phyloP scores from a whole-genome alignment of 176 grass and related monocot genomes.

The Zizania latifolia region DNA sequence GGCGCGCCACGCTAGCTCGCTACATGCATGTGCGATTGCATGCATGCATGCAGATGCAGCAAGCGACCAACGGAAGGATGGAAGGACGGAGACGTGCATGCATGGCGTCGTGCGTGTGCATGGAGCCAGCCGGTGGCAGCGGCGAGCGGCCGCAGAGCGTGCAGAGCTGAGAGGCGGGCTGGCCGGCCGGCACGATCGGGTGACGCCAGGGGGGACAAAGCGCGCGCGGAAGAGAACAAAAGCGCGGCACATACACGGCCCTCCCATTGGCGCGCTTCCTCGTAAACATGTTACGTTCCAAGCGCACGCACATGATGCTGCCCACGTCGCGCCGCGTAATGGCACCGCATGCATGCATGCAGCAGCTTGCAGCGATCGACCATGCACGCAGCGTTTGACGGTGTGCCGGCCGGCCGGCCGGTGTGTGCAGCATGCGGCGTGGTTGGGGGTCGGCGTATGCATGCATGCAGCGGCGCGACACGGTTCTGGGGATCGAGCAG shows the following conservation, averaged over 20 bases:
- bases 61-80: background rate
- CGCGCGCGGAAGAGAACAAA: conserved; percentile 29
- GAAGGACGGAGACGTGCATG: background rate
- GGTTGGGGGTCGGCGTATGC: background rate
- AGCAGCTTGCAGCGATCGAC: background rate
- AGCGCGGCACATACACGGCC: background rate
- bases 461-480: background rate
- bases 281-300: background rate
- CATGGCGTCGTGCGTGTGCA: background rate
- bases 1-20: too few relatives aligned
- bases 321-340: background rate
- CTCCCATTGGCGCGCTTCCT: conserved; percentile 7
- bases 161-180: background rate
- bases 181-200: conserved; percentile 2
- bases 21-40: background rate
- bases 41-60: too few relatives aligned
- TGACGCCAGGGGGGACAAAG: conserved; percentile 6
- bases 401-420: background rate
- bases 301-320: background rate
- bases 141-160: background rate
- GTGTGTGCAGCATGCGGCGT: background rate
- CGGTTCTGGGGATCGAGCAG: background rate
- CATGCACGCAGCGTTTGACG: background rate
- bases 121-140: background rate
- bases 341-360: background rate